Percentiles rank a stretch among this genome's conserved stretches.
Conservation (phyloP, 2,329 filamentous ascomycete genomes). For the Macrophomina phaseolina region DNA sequence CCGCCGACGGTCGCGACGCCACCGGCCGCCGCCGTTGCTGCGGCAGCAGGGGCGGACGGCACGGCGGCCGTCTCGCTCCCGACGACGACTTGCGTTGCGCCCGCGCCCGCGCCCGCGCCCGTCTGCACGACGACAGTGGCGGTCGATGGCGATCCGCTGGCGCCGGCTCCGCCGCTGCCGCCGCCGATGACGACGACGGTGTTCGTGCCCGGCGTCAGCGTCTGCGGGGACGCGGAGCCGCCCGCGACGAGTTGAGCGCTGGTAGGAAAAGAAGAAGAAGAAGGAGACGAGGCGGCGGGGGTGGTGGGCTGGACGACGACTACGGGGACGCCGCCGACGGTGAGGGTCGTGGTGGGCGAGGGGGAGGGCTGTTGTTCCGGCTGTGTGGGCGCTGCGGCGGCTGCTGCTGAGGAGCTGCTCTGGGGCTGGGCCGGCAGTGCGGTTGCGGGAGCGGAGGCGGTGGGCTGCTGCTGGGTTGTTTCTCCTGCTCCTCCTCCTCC, state of each 20-base stretch:
- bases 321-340: not conserved
- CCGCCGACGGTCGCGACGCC: not conserved
- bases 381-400: not conserved
- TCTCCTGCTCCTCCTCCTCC: too few relatives aligned
- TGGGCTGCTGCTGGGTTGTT: too few relatives aligned
- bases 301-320: not conserved
- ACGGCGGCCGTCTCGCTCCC: not conserved
- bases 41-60: not conserved
- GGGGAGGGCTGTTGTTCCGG: not conserved
- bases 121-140: not conserved
- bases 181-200: not conserved
- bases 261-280: not conserved
- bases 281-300: not conserved
- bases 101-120: not conserved
- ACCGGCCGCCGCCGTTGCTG: too few relatives aligned
- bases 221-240: not conserved
- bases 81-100: not conserved
- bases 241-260: not conserved
- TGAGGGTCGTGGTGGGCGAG: not conserved
- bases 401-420: not conserved
- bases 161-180: too few relatives aligned
- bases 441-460: too few relatives aligned
- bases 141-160: too few relatives aligned
- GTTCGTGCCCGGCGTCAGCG: slow-evolving; percentile 1
- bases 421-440: too few relatives aligned